Base-by-base conservation (phyloP, 805 yeast species). In the Pichia exigua region DNA sequence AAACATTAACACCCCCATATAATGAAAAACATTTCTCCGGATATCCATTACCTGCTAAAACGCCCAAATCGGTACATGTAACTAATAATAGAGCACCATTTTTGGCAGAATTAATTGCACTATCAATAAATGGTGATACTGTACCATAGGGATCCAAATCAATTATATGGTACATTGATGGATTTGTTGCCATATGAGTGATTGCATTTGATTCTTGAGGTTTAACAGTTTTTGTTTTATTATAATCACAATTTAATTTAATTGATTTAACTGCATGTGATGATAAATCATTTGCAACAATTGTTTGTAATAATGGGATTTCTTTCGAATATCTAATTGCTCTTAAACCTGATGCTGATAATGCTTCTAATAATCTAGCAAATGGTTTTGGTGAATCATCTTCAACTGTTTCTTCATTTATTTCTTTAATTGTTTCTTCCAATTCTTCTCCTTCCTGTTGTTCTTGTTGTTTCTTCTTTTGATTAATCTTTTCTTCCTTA, bases 61-160 rank as follows among this genome's bases (percentile, higher is more conserved):
- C 97, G 0, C 96, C 96, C 17, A 95, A 76, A 70, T 94, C 99
- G 0, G 99, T 94, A 66, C 99, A 94, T 0, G 99, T 94, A 3
- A 94, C 92, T 47, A 94, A 71, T 57, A 94, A 68, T 43, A 94
- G 62, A 1, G 98, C 99, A 51, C 84, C 91, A 58, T 91, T 90
- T 46, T 77, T 78, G n/a, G 91, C 78, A 32, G 84, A 73, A 61
- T 89, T 95, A 32, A 94, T 73, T 0, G 98, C 97, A 32, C 94
- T 81, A 65, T 94, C 99, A 28, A 94, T 75, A 65, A 94, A 94
- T 9, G 99, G 99, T 0, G 97, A 81, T 0, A 97, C 99, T 0
- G 97, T 85, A 30, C 99, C 99, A 64, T 94, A 94, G 0, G 99
- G 99, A 67, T 94, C 99, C 48, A 94, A 75, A 68, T 94, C 99